Percentiles rank a stretch among this genome's conserved stretches.
Evolutionary conservation across 129 eudicot genomes (phyloP).

Genomic region (Deinandra increscens): DNA sequence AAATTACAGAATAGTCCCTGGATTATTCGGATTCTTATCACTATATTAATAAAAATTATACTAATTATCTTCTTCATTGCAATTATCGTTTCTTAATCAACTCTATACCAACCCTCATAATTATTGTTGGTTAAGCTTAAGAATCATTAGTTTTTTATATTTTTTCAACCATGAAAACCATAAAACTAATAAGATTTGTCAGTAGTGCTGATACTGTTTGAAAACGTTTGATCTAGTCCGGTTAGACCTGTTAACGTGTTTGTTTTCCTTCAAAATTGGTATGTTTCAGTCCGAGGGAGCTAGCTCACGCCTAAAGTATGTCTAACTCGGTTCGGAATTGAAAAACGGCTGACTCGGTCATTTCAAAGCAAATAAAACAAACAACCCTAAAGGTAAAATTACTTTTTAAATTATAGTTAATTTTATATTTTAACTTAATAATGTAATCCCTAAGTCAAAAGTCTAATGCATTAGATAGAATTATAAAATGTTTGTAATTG

Average conservation of each 20-base stretch:
- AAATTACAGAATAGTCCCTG: neutral
- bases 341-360: too few relatives aligned
- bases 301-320: too few relatives aligned
- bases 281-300: too few relatives aligned
- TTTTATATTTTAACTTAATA: neutral
- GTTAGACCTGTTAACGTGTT: too few relatives aligned
- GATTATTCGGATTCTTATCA: neutral
- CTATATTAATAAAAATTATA: neutral
- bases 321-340: too few relatives aligned
- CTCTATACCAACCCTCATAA: slow-evolving; percentile 2
- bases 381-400: too few relatives aligned
- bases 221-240: too few relatives aligned
- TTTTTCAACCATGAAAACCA: too few relatives aligned
- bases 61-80: neutral
- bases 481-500: neutral
- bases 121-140: neutral
- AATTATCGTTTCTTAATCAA: slow-evolving; percentile 13
- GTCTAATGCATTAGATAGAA: neutral
- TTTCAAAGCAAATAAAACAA: too few relatives aligned
- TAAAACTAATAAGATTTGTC: too few relatives aligned
- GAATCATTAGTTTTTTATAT: neutral
- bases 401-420: neutral
- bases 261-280: too few relatives aligned
- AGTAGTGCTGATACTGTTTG: too few relatives aligned
- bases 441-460: neutral